Percentiles rank a stretch among this genome's conserved stretches.
phyloP scores from a whole-genome alignment of 2,329 filamentous ascomycete species.

The Botrytis porri region DNA sequence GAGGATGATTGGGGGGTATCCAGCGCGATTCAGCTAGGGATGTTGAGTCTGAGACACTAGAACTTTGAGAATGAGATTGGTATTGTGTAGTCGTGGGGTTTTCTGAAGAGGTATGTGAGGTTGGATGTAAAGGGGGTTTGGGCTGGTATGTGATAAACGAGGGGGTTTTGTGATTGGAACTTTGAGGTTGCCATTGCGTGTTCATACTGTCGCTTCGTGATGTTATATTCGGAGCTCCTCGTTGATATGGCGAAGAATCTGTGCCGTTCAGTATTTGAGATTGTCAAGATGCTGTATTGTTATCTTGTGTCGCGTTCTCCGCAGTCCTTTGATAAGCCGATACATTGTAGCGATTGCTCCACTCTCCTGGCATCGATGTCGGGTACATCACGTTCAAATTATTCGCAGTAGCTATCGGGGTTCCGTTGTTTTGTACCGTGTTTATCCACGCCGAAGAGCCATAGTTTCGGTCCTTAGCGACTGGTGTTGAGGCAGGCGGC shows the following conservation, averaged over 20 bases:
- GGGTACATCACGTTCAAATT: background rate
- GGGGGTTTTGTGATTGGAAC: background rate
- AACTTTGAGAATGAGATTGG: background rate
- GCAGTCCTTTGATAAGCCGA: background rate
- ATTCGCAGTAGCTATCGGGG: background rate
- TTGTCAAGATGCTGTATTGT: background rate
- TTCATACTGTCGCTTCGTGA: background rate
- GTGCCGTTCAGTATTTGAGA: background rate
- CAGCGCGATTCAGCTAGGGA: background rate
- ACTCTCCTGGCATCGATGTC: background rate
- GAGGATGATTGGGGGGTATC: background rate
- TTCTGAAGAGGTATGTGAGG: too few relatives aligned
- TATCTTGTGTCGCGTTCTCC: background rate
- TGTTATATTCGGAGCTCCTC: background rate
- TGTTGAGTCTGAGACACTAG: background rate
- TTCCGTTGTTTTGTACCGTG: background rate
- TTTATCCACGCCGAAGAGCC: background rate
- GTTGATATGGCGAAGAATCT: background rate
- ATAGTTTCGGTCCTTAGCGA: background rate
- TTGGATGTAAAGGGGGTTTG: background rate
- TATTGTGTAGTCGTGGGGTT: background rate
- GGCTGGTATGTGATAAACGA: background rate
- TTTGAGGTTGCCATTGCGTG: background rate
- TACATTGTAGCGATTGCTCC: background rate
- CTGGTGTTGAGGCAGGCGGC: background rate